phyloP scores from a whole-genome alignment of 75 land plant species.

The Cunninghamia lanceolata region DNA sequence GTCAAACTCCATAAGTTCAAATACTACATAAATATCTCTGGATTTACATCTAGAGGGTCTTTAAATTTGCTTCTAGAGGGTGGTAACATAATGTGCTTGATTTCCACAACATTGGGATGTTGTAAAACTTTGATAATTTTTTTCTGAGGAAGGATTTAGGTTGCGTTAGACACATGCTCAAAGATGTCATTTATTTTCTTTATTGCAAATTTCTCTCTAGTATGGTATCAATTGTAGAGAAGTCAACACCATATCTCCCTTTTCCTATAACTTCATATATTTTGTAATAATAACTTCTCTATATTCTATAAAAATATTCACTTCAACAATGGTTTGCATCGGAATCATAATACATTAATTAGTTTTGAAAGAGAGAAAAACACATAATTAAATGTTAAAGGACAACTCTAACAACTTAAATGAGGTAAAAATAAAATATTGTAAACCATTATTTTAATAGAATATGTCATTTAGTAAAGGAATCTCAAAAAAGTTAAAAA shows the following conservation, averaged over 20 bases:
- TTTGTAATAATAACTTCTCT: slow-evolving; percentile 80
- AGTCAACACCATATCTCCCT: slow-evolving; percentile 95
- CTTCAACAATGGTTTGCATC: slow-evolving; percentile 31
- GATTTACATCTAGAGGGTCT: slow-evolving; percentile 89
- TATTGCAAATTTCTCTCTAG: slow-evolving; percentile 83
- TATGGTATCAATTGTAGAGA: slow-evolving; percentile 80
- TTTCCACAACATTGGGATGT: no score
- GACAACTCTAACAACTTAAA: no score
- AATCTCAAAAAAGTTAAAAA: no score
- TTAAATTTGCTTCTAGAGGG: no score
- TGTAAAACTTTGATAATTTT: slow-evolving; percentile 80
- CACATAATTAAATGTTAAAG: no score
- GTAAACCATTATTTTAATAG: no score
- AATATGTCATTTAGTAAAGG: no score
- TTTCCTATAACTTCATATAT: slow-evolving; percentile 91
- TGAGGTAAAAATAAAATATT: no score
- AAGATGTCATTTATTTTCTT: no score
- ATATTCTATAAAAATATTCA: slow-evolving; percentile 82
- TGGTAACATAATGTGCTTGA: slow-evolving; percentile 87
- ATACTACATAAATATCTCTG: slow-evolving; percentile 88
- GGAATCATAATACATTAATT: background rate
- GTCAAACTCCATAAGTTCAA: slow-evolving; percentile 94
- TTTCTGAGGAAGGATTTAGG: slow-evolving; percentile 83
- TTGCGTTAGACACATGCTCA: slow-evolving; percentile 92
- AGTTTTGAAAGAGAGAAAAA: no score